Percentiles rank a stretch among this genome's conserved stretches.
phyloP scores from a whole-genome alignment of 139 green algal species.

The Volvox reticuliferus region DNA sequence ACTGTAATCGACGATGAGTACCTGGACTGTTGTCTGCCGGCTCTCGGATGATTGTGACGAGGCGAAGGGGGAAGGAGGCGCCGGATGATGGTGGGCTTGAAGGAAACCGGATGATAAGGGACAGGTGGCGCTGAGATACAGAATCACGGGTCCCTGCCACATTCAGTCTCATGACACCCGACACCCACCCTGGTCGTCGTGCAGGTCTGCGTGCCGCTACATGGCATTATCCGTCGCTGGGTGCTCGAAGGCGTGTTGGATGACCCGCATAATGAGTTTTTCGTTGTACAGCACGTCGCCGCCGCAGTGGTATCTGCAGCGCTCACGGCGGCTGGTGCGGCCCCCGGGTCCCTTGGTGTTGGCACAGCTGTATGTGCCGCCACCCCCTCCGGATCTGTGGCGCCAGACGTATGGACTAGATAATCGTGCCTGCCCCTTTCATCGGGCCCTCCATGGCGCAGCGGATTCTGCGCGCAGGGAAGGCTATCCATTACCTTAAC shows the following conservation, averaged over 20 bases:
- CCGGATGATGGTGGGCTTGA: no score
- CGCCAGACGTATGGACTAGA: constrained; percentile 74
- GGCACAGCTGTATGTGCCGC: background rate
- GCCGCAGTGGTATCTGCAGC: constrained; percentile 21
- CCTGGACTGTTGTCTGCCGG: no score
- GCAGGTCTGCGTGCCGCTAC: constrained; percentile 84
- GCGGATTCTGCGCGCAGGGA: constrained; percentile 88
- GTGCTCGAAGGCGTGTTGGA: constrained; percentile 89
- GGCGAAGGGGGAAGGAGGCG: no score
- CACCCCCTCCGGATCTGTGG: constrained; percentile 70
- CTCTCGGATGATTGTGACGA: no score
- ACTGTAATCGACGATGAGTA: no score
- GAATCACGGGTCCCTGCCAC: no score
- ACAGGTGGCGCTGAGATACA: no score
- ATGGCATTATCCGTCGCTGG: constrained; percentile 89
- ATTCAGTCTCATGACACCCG: no score
- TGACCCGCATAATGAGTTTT: constrained; percentile 87
- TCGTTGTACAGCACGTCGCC: constrained; percentile 68
- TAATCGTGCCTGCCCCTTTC: constrained; percentile 68
- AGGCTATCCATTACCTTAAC: constrained; percentile 93
- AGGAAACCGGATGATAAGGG: no score
- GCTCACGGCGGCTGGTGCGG: constrained; percentile 1
- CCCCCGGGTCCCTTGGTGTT: background rate
- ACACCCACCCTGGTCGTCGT: no score
- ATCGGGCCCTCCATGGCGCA: constrained; percentile 70